Evolutionary conservation across 2,329 filamentous ascomycete species (phyloP).

Genomic region (Diplodia seriata): DNA sequence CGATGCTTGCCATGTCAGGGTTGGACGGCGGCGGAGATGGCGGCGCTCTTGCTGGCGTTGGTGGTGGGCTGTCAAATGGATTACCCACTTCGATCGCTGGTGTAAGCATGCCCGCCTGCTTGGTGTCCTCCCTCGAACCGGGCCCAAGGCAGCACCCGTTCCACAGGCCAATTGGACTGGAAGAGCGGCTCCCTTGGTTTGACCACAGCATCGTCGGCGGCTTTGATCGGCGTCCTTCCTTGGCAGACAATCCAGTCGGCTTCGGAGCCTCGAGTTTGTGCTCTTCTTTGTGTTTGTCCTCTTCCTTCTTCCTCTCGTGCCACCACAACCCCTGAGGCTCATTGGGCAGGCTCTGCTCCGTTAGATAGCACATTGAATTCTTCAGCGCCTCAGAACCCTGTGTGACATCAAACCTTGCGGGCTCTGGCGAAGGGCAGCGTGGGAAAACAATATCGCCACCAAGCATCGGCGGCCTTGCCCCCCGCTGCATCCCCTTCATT

Average conservation of each 20-base stretch:
- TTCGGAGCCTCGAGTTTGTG: neutral
- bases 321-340: slow-evolving; percentile 65
- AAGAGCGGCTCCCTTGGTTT: slow-evolving; percentile 53
- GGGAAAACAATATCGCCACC: slow-evolving; percentile 82
- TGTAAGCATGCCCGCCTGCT: slow-evolving; percentile 60
- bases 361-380: slow-evolving; percentile 58
- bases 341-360: slow-evolving; percentile 56
- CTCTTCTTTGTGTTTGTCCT: slow-evolving; percentile 28
- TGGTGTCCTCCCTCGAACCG: slow-evolving; percentile 49
- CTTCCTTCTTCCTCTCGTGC: slow-evolving; percentile 50
- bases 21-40: slow-evolving; percentile 49
- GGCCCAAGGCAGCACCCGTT: slow-evolving; percentile 68
- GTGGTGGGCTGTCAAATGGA: slow-evolving; percentile 51
- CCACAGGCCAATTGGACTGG: slow-evolving; percentile 75
- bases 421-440: slow-evolving; percentile 80
- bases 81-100: slow-evolving; percentile 51
- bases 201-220: slow-evolving; percentile 44
- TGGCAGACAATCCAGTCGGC: slow-evolving; percentile 33
- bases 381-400: slow-evolving; percentile 62
- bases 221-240: slow-evolving; percentile 8
- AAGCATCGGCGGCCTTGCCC: slow-evolving; percentile 81
- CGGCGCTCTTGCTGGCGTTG: slow-evolving; percentile 45
- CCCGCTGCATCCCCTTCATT: slow-evolving; percentile 63
- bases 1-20: slow-evolving; percentile 51
- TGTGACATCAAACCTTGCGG: slow-evolving; percentile 82